Percentiles rank a stretch among this genome's conserved stretches.
These are phyloP conservation scores for Naganishia vishniacii DNA, from an alignment of 768 basidiomycete species.

Conservation along the genomic window DNA sequence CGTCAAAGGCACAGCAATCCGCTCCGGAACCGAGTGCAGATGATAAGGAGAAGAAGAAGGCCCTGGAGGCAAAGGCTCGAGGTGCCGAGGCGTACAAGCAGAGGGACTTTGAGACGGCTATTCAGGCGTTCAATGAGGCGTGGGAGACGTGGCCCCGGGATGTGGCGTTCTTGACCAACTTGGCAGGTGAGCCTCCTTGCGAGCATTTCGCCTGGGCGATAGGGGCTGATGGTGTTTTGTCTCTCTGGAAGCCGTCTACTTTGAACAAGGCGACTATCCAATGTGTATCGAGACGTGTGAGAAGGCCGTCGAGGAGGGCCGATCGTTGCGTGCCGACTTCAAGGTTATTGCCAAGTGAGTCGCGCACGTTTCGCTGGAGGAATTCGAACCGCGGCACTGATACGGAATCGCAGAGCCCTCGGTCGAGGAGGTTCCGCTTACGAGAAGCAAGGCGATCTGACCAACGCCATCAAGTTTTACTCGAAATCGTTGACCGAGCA, in stretches of 20 bases:
- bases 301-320: constrained; percentile 94
- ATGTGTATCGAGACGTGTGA: constrained; percentile 85
- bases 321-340: constrained; percentile 84
- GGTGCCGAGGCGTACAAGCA: constrained; percentile 81
- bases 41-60: constrained; percentile 71
- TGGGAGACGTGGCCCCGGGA: constrained; percentile 94
- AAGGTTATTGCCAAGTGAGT: constrained; percentile 76
- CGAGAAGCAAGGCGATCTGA: constrained; percentile 68
- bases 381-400: neutral
- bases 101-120: constrained; percentile 72
- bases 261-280: constrained; percentile 87
- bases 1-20: constrained; percentile 47
- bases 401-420: constrained; percentile 53
- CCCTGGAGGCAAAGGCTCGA: constrained; percentile 70
- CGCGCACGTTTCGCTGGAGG: constrained; percentile 31
- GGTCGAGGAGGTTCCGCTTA: constrained; percentile 84
- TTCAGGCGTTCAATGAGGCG: constrained; percentile 69
- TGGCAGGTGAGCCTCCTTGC: constrained; percentile 51
- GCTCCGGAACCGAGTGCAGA: constrained; percentile 50
- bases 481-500: constrained; percentile 93
- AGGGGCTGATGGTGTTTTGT: neutral
- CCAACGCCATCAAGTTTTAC: constrained; percentile 79
- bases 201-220: too few species aligned
- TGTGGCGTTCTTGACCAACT: constrained; percentile 84
- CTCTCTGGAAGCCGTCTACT: constrained; percentile 83